Percentiles rank a stretch among this genome's conserved stretches.
Conservation (phyloP, 345 rosid species). For the Arabis hirsuta region DNA sequence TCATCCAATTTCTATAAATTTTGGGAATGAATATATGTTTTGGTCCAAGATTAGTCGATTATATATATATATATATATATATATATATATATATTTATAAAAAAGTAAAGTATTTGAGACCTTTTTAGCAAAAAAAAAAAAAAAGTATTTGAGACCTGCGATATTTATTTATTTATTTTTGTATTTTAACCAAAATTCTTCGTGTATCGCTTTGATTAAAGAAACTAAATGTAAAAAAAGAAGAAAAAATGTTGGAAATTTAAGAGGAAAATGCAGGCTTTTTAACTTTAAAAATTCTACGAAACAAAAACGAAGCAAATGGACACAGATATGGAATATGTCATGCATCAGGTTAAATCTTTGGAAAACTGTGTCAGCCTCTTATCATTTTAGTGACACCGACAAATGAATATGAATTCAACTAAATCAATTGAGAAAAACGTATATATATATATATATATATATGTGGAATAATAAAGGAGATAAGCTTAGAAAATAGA, state of each 20-base stretch:
- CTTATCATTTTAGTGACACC: slow-evolving; percentile 3
- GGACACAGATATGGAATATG: slow-evolving; percentile 12
- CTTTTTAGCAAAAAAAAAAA: too few species aligned
- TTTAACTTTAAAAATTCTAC: neutral
- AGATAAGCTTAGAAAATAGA: neutral
- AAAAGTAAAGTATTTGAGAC: too few species aligned
- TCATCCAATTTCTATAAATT: too few species aligned
- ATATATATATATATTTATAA: too few species aligned
- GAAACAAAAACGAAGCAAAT: neutral
- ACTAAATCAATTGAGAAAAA: neutral
- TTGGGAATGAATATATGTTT: too few species aligned
- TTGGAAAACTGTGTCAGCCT: slow-evolving; percentile 13
- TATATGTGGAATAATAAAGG: slow-evolving; percentile 10
- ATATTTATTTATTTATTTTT: too few species aligned
- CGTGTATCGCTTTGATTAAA: neutral
- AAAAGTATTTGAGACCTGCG: too few species aligned
- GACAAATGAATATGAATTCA: slow-evolving; percentile 21
- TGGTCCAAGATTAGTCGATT: too few species aligned
- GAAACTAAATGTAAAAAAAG: neutral
- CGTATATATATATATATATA: neutral
- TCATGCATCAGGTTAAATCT: neutral
- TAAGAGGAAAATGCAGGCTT: neutral
- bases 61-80: too few species aligned
- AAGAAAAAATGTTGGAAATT: neutral
- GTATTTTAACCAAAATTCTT: neutral